Base-by-base conservation (phyloP, 352 stramenopile species). In the Phytophthora crassamura region DNA sequence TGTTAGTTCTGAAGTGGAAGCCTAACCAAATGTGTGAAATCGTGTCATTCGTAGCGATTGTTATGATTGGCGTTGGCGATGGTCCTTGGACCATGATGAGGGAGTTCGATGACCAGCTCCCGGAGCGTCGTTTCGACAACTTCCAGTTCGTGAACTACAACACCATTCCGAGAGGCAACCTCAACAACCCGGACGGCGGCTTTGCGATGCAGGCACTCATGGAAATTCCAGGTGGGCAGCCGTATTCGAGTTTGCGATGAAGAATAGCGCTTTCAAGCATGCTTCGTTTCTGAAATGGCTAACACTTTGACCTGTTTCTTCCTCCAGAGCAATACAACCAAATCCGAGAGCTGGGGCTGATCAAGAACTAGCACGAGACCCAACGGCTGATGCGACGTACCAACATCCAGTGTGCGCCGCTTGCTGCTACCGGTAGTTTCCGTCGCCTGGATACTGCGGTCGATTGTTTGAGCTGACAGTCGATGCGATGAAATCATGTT, bases 111-210 rank as follows among this genome's bases (percentile, higher is more conserved):
- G 86, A 94, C 60, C 53, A 79, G 30, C 60, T 94, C 10, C 79
- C 84, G 7, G 40, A 80, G 36, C 81, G 86, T 25, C 69, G 69
- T 22, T 94, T 93, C 41, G 86, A 93, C 70, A 94, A 94, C 56
- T 91, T 94, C 60, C 84, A 94, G 70, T 93, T 93, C 55, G 84
- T 94, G 10, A 80, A 93, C 41, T 94, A 91, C 74, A 90, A 85
- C 50, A 76, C 70, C 2, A 77, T 91, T 30, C 69, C 69, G 3
- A 68, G 55, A 45, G 66, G 69, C 12, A 75, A 68, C 9, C 58
- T 75, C 7, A 58, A 75, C 39, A 79, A 79, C 36, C 74, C 70
- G 7, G 74, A 82, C 40, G 74, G 66, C 42, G 74, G 74, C 14
- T 82, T 82, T 46, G 74, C 74, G 3, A 75, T 79, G 67, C 59